Conservation (phyloP, 1,139 yeast species). For the Nakaseomyces uthaithaninus region DNA sequence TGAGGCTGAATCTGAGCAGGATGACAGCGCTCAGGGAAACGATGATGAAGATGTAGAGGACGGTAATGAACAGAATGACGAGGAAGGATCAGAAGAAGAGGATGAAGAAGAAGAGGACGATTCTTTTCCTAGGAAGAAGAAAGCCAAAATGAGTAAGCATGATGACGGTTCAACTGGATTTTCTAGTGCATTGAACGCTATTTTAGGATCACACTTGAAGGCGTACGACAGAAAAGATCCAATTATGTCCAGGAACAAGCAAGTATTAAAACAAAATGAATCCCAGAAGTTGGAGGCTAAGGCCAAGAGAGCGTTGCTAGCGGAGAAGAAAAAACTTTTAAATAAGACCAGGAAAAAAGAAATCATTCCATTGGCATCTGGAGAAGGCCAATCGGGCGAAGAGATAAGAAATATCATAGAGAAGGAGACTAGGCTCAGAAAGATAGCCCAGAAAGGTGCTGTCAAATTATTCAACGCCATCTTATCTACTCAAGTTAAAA, state of each 20-base stretch:
- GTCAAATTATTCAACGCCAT: constrained; percentile 88
- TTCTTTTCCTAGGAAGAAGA: constrained; percentile 40
- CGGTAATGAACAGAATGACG: constrained; percentile 16
- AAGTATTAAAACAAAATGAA: constrained; percentile 62
- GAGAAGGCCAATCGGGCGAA: constrained; percentile 39
- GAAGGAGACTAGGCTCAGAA: constrained; percentile 63
- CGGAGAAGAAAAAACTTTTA: constrained; percentile 61
- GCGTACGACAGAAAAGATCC: constrained; percentile 87
- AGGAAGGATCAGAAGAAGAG: constrained; percentile 28
- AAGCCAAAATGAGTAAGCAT: constrained; percentile 46
- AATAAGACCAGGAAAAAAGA: constrained; percentile 63
- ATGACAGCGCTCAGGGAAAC: constrained; percentile 13
- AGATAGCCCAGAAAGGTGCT: constrained; percentile 89
- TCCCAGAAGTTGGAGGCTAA: constrained; percentile 75
- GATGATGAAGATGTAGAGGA: constrained; percentile 10
- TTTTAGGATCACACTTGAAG: constrained; percentile 75
- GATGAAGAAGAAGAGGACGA: constrained; percentile 34
- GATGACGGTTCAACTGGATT: constrained; percentile 69
- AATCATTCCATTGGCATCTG: constrained; percentile 49
- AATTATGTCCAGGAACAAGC: constrained; percentile 71
- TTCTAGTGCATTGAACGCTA: constrained; percentile 76
- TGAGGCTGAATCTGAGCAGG: constrained; percentile 11
- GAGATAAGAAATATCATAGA: constrained; percentile 53
- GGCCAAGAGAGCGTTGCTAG: constrained; percentile 62
- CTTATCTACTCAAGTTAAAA: constrained; percentile 67